A percentile compares a stretch with the other conserved stretches of the same genome.
Evolutionary conservation across 208 protist genomes (phyloP).

Genomic region (Crithidia bombi): DNA sequence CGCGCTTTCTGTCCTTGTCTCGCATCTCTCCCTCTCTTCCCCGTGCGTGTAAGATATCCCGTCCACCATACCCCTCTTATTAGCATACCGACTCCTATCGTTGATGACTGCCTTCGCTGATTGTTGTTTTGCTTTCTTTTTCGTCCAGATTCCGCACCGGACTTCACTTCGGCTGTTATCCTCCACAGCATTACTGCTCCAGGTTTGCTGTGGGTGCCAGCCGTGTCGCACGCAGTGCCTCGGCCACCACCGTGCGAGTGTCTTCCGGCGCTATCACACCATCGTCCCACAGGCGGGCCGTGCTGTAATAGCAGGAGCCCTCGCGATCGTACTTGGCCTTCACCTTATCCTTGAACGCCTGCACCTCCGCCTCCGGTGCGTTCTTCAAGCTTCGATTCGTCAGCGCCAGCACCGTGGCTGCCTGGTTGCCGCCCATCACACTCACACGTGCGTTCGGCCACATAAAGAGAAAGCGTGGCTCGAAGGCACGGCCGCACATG

Average conservation of each 20-base stretch:
- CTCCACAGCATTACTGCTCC: slow-evolving; percentile 3
- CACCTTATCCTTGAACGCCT: slow-evolving; percentile 73
- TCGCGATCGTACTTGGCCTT: slow-evolving; percentile 93
- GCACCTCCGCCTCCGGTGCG: slow-evolving; percentile 57
- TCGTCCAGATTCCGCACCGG: neutral
- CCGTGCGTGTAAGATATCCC: no score
- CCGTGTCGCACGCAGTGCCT: slow-evolving; percentile 75
- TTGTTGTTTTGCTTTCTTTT: neutral
- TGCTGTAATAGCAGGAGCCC: slow-evolving; percentile 93
- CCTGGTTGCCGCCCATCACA: slow-evolving; percentile 98
- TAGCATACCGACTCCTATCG: no score
- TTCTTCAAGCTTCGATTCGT: slow-evolving; percentile 65
- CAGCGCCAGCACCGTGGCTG: slow-evolving; percentile 88
- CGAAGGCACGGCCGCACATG: slow-evolving; percentile 95
- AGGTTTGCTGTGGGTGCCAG: slow-evolving; percentile 62
- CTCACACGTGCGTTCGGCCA: slow-evolving; percentile 97
- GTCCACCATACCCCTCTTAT: no score
- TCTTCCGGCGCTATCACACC: slow-evolving; percentile 94
- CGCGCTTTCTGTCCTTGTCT: no score
- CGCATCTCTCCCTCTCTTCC: no score
- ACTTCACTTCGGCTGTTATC: neutral
- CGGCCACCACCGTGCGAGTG: slow-evolving; percentile 85
- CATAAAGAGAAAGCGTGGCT: slow-evolving; percentile 95
- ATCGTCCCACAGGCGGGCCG: slow-evolving; percentile 96
- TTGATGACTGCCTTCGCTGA: neutral